Evolutionary conservation across 768 basidiomycete genomes (phyloP).

Genomic region (Pisolithus orientalis): DNA sequence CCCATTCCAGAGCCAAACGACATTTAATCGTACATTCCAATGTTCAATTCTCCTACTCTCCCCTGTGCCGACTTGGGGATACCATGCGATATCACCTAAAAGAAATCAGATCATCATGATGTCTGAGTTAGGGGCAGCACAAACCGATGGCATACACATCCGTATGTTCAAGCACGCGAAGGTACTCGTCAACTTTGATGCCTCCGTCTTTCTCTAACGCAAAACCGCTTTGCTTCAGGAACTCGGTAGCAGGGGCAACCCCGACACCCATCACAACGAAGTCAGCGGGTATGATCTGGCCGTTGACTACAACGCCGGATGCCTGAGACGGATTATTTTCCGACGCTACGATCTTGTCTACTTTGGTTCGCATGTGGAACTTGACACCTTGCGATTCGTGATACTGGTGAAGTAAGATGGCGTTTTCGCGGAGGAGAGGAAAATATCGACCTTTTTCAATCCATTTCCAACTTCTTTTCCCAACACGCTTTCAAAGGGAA

Average conservation of each 20-base stretch:
- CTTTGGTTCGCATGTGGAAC: constrained; percentile 71
- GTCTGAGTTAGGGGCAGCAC: neutral
- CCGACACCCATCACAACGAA: constrained; percentile 84
- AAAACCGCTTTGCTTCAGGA: constrained; percentile 66
- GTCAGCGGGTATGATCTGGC: constrained; percentile 61
- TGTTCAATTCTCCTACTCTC: constrained; percentile 69
- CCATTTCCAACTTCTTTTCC: constrained; percentile 76
- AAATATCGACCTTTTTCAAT: constrained; percentile 55
- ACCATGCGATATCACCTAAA: constrained; percentile 73
- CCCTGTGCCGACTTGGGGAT: constrained; percentile 55
- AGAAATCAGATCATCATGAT: neutral
- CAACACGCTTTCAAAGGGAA: constrained; percentile 76
- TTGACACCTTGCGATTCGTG: constrained; percentile 79
- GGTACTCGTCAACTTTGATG: constrained; percentile 67
- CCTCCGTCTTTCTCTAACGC: constrained; percentile 71
- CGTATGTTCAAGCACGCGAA: constrained; percentile 49
- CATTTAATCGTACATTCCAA: constrained; percentile 59
- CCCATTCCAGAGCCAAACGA: neutral
- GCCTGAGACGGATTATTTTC: constrained; percentile 49
- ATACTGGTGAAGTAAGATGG: constrained; percentile 36
- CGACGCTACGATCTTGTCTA: constrained; percentile 60
- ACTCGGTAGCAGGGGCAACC: constrained; percentile 75
- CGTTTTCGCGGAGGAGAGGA: neutral
- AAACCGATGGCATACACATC: constrained; percentile 67
- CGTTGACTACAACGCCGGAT: constrained; percentile 60